Base-by-base conservation (phyloP, 805 yeast species). In the Jamesozyma lodderae region DNA sequence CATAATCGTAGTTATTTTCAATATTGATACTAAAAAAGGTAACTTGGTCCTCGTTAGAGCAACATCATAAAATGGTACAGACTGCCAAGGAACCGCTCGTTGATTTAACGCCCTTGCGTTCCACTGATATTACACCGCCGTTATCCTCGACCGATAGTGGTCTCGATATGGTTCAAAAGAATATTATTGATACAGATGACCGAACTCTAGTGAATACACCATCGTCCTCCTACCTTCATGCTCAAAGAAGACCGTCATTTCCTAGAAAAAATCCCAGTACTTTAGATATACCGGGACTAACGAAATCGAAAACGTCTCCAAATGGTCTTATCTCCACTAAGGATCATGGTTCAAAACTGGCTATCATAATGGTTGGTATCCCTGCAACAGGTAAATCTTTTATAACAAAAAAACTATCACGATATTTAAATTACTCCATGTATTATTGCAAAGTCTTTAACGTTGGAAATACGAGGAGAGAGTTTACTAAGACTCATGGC, bases 341-440 rank as follows among this genome's bases (percentile, higher is more conserved):
- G 28, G 96, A 86, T 53, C 77, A 82, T 4, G 90, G 85, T 1
- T 76, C 87, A 11, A 82, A 86, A 54, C 69, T 90, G 37, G 94
- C 90, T 13, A 85, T 90, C 41, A 94, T 90, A 15, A 90, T 90
- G 97, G 96, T 90, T 11, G 98, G 98, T 0, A 59, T 81, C 8
- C 97, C 97, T 0, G 96, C 96, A 0, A 69, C 96, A 38, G 98
- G 98, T 2, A 90, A 90, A 59, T 82, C 94, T 1, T 92, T 88
- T 58, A 77, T 90, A 44, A 86, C 96, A 37, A 90, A 86, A 60
- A 90, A 92, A 56, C 67, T 90, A 33, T 83, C 94, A 1, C 66
- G 97, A 42, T 92, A 84, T 61, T 66, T 90, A 57, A 90, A 90
- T 63, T 90, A 96, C 94, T 74, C 87, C 26, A 94, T 88, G 61